Evolutionary conservation across 208 protist species (phyloP).

Genomic region (Trypanosoma grayi): DNA sequence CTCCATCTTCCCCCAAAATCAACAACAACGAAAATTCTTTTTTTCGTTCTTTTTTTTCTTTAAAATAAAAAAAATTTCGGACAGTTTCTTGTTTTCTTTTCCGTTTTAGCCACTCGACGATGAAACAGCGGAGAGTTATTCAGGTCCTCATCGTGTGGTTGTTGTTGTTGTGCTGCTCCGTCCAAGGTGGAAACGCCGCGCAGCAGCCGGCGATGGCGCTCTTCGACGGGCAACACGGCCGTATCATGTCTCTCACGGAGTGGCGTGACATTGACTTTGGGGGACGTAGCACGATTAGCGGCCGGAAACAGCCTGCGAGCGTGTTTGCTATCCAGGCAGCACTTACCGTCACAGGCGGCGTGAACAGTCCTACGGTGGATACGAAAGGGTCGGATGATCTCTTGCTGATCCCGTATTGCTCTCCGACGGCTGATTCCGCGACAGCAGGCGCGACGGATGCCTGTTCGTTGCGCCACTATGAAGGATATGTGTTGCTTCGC

Average conservation of each 20-base stretch:
- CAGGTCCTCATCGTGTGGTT: too few relatives aligned
- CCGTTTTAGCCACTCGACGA: too few relatives aligned
- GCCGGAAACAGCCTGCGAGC: slow-evolving; percentile 10
- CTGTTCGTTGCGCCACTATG: slow-evolving; percentile 19
- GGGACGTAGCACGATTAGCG: slow-evolving; percentile 4
- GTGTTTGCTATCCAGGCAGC: slow-evolving; percentile 23
- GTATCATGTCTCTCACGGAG: slow-evolving; percentile 6
- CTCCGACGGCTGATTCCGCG: not conserved
- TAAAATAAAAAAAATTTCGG: too few relatives aligned
- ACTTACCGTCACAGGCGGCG: not conserved
- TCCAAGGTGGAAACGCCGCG: not conserved
- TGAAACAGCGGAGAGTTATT: too few relatives aligned
- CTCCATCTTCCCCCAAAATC: too few relatives aligned
- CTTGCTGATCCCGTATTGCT: slow-evolving; percentile 23
- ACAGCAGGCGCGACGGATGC: not conserved
- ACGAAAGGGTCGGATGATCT: slow-evolving; percentile 3
- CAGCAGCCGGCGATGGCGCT: slow-evolving; percentile 18
- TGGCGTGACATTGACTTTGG: slow-evolving; percentile 31
- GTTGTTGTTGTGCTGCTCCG: not conserved
- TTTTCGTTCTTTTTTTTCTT: too few relatives aligned
- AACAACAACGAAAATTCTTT: too few relatives aligned
- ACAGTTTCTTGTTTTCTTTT: too few relatives aligned
- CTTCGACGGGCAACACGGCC: slow-evolving; percentile 1
- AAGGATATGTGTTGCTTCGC: slow-evolving; percentile 16
- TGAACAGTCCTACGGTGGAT: not conserved